Conservation (phyloP, 2,329 filamentous ascomycete species). For the Phyllosticta capitalensis region DNA sequence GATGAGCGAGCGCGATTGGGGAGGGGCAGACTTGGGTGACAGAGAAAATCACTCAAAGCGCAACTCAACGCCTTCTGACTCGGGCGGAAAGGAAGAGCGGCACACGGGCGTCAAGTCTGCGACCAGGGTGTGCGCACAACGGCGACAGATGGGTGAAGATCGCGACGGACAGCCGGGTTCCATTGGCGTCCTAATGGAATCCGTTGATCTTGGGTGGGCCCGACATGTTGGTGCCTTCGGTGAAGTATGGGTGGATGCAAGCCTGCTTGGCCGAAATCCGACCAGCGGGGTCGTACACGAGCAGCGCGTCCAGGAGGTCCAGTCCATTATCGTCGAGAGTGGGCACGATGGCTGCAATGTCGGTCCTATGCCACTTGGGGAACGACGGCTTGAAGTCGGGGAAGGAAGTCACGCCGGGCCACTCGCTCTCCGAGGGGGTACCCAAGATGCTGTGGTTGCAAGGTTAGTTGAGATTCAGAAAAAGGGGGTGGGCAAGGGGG, state of each 20-base stretch:
- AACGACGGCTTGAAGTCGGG: conserved; percentile 90
- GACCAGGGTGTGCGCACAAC: background rate
- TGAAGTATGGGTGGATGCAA: conserved; percentile 76
- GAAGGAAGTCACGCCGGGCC: conserved; percentile 90
- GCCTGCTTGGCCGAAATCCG: conserved; percentile 86
- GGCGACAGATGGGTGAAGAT: background rate
- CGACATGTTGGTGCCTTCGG: no score
- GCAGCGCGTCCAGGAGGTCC: conserved; percentile 59
- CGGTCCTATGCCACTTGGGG: conserved; percentile 77
- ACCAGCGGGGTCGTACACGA: conserved; percentile 78
- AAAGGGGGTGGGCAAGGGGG: background rate
- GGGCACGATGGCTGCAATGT: conserved; percentile 55
- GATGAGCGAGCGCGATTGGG: background rate
- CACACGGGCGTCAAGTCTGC: background rate
- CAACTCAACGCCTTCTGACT: background rate
- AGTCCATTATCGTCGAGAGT: conserved; percentile 64
- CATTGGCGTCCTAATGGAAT: conserved; percentile 1
- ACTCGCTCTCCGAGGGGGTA: conserved; percentile 70
- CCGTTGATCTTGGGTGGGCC: conserved; percentile 11
- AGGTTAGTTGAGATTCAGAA: conserved; percentile 22
- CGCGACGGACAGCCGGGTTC: background rate
- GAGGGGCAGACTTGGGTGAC: background rate
- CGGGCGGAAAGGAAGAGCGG: background rate
- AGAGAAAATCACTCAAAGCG: background rate
- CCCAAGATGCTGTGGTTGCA: conserved; percentile 49